These are phyloP conservation scores for Exophiala spinifera DNA, from an alignment of 2,329 filamentous ascomycete species.

Conservation along the genomic window DNA sequence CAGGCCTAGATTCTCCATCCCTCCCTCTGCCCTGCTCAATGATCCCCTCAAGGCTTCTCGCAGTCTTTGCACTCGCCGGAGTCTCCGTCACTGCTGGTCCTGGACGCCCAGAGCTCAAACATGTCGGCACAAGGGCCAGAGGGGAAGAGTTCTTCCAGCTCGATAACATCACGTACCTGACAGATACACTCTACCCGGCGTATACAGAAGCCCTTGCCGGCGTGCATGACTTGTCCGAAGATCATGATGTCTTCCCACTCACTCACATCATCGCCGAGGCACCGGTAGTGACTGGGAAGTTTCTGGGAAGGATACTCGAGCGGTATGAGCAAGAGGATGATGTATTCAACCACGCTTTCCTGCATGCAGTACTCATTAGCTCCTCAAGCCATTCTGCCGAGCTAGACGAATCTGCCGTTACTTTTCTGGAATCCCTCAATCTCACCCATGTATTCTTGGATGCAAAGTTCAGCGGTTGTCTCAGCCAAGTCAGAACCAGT, in stretches of 20 bases:
- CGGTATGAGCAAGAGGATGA: constrained; percentile 1
- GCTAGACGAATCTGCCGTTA: background rate
- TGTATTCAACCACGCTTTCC: constrained; percentile 7
- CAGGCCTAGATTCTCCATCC: background rate
- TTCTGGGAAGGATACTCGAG: background rate
- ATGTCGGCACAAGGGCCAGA: background rate
- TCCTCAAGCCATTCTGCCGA: background rate
- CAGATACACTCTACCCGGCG: background rate
- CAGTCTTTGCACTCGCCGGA: background rate
- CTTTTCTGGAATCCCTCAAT: background rate
- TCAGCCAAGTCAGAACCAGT: background rate
- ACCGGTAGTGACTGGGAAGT: background rate
- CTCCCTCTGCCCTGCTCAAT: background rate
- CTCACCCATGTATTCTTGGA: background rate
- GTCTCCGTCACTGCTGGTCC: background rate
- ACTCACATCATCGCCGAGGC: background rate
- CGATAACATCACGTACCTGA: background rate
- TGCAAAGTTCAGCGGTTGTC: background rate
- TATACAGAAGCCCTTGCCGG: background rate
- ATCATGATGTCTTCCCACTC: background rate
- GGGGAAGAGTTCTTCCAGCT: background rate
- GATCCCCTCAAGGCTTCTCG: background rate
- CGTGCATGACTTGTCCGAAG: background rate
- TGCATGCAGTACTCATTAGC: constrained; percentile 1
- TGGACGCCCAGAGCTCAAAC: background rate